Evolutionary conservation across 495 filamentous ascomycete species (phyloP), one percentile per base, ranked within the genome.

Genomic region (Trichoderma gamsii): DNA sequence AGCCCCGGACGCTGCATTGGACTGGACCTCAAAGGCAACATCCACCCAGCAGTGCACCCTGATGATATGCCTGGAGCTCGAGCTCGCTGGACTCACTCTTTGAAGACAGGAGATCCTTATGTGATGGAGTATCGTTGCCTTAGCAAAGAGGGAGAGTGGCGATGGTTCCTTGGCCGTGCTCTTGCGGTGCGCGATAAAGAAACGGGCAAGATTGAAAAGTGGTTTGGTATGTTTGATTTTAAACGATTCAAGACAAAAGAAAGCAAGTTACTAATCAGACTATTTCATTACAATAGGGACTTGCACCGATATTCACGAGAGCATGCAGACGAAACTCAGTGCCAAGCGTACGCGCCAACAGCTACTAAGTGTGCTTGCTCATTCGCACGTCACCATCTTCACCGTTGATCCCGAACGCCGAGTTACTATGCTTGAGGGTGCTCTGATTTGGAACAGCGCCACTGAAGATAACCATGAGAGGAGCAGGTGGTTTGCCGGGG

Each of bases 111-210:
- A 15, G 85, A 89, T 27, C 82, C 85, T 27, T 91, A 87, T 71
- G 73, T 74, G 43, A 84, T 81, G 15, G 90, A 92, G 72, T 91
- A 90, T 69, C 85, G 89, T n/a, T 88, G 85, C 65, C 78, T 76
- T 63, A 84, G 80, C 51, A 81, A 83, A 49, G 81, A 86, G 64
- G 88, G 87, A 4, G 84, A 86, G 52, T 91, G 84, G 84, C 78
- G 88, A 52, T 91, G 88, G 89, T 90, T 92, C 83, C 77, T 91
- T 5, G 87, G 85, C 41, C 80, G 85, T 49, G 89, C 88, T 1
- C 69, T 88, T 43, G 89, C 89, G 0, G 74, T 91, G 67, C 78
- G 78, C 65, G 85, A 90, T 70, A 82, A 82, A 66, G 81, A 81
- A 65, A 88, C 79, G 3, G 86, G 86, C 0, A 76, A 78, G 41